Base-by-base conservation (phyloP, 2,329 filamentous ascomycete species). In the Tolypocladium guangdongense region DNA sequence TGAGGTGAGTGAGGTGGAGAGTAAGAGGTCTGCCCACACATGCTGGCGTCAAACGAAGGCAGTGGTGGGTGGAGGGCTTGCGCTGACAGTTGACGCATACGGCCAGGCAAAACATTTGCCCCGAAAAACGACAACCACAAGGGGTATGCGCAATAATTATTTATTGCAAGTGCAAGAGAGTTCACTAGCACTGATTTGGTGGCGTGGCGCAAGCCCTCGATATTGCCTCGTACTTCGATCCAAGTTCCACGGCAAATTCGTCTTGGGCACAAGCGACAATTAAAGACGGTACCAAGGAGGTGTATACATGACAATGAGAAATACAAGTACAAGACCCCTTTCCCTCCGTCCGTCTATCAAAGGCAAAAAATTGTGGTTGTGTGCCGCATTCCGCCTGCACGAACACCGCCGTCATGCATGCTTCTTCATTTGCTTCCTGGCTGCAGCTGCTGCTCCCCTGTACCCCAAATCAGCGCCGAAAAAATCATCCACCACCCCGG, bases 281-380 rank as follows among this genome's bases (percentile, higher is more conserved):
- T 47, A 47, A 47, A 20, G 43, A 62, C 59, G 59, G 57, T 50
- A 61, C 57, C 55, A 59, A 57, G 61, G 60, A 51, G 62, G 62
- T 68, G 62, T 66, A 66, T 68, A 68, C 68, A 68, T 63, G 63
- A 63, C 63, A 66, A 65, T 63, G 63, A 59, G 63, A 62, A 68
- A 68, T 72, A 73, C 65, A 70, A 72, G 65, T 73, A 72, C 70
- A 71, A 61, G 63, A 64, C 62, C 66, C 57, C 60, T 63, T 64
- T 57, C 60, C 64, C 61, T 59, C 56, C 62, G 56, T 59, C 65
- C 62, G 61, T 71, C 68, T 70, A 71, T 69, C 58, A 60, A 65
- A 61, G 57, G 62, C 54, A 49, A 58, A 59, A 60, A 59, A 59
- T 59, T 60, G 60, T 60, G 56, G 18, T 36, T 46, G 43, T 36